Percentiles rank a stretch among this genome's conserved stretches.
These are phyloP conservation scores for Agrocybe chaxingu DNA, from an alignment of 768 basidiomycete genomes.

Conservation along the genomic window DNA sequence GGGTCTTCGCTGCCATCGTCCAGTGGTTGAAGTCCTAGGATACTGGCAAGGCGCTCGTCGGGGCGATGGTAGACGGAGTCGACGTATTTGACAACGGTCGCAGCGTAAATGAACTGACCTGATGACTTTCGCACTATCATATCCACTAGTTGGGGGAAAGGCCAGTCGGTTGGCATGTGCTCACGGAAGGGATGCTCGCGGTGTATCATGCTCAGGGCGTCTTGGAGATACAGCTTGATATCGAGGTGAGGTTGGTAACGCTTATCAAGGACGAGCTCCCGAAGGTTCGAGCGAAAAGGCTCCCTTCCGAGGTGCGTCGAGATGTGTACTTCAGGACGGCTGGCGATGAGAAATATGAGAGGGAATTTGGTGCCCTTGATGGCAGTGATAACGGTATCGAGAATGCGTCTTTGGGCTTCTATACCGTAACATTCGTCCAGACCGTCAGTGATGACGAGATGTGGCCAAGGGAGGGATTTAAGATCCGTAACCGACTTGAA, in stretches of 20 bases:
- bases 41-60: constrained; percentile 3
- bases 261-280: constrained; percentile 4
- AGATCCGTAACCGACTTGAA: background rate
- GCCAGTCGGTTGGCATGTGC: constrained; percentile 13
- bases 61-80: constrained; percentile 9
- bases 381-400: constrained; percentile 7
- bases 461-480: background rate
- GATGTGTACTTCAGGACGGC: constrained; percentile 22
- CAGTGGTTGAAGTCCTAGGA: constrained; percentile 3
- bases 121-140: constrained; percentile 15
- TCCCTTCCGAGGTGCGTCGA: background rate
- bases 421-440: constrained; percentile 24
- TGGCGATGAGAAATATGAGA: constrained; percentile 20
- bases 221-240: constrained; percentile 13
- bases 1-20: background rate
- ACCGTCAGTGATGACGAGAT: constrained; percentile 19
- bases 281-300: background rate
- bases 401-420: constrained; percentile 6
- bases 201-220: constrained; percentile 10
- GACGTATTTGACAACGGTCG: constrained; percentile 20
- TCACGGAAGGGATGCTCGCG: background rate
- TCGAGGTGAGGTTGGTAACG: constrained; percentile 10
- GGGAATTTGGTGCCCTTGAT: constrained; percentile 10
- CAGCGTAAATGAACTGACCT: constrained; percentile 22
- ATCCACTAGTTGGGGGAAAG: constrained; percentile 11